Conservation (phyloP, 441 rosid genomes). For the Brassica hybrid region DNA sequence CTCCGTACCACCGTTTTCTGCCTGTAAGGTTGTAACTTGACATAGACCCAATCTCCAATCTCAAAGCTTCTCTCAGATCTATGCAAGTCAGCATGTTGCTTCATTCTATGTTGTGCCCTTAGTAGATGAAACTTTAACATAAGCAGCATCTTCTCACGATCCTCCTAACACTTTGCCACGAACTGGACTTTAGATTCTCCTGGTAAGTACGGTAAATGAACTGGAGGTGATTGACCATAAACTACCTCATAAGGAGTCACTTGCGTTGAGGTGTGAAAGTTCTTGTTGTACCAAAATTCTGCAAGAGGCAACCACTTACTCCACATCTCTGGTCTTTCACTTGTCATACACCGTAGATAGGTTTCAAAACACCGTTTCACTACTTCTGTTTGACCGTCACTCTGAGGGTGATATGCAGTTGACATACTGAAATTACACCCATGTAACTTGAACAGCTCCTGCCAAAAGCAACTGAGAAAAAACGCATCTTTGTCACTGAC, state of each 20-base stretch:
- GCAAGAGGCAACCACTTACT: not conserved
- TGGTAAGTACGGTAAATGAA: not conserved
- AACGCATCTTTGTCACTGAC: not conserved
- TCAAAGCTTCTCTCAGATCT: not conserved
- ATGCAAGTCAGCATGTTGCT: not conserved
- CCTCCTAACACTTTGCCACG: not conserved
- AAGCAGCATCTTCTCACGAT: not conserved
- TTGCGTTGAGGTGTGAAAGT: not conserved
- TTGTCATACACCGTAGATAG: not conserved
- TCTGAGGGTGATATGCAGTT: not conserved
- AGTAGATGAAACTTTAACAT: not conserved
- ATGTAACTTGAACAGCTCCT: not conserved
- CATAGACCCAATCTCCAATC: not conserved
- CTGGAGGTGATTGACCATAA: not conserved
- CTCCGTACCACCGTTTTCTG: not conserved
- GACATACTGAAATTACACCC: not conserved
- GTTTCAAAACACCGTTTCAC: not conserved
- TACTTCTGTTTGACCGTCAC: not conserved
- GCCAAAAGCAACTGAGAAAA: not conserved
- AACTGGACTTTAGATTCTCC: not conserved
- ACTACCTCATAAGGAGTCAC: not conserved
- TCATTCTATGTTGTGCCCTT: not conserved
- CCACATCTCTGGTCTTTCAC: not conserved
- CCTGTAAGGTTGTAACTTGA: not conserved
- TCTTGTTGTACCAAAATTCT: constrained; percentile 13